Percentiles rank a stretch among this genome's conserved stretches.
Evolutionary conservation across 108 stramenopile species (phyloP).

Genomic region (Nannochloropsis salina): DNA sequence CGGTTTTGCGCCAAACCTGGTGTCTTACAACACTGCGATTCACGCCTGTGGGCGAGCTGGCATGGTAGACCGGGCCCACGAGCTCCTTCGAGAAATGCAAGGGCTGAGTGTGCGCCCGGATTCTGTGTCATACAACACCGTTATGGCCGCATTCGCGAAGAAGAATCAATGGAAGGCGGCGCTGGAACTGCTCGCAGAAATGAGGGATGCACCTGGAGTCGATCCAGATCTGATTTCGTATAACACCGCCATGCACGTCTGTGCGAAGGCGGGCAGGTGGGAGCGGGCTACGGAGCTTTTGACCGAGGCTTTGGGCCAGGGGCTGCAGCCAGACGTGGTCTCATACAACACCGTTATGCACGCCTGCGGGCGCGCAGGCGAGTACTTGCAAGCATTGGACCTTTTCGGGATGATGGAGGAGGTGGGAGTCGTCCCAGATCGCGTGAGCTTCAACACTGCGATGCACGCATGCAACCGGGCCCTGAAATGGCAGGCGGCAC

Average conservation of each 20-base stretch:
- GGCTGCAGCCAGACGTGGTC: constrained; percentile 31
- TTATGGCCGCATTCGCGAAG: constrained; percentile 29
- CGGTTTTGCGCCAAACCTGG: constrained; percentile 26
- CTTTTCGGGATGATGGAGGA: constrained; percentile 37
- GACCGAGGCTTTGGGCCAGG: constrained; percentile 25
- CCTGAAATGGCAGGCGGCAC: constrained; percentile 25
- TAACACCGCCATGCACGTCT: constrained; percentile 34
- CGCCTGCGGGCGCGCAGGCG: constrained; percentile 34
- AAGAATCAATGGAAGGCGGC: constrained; percentile 21
- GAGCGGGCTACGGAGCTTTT: constrained; percentile 36
- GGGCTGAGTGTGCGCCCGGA: not conserved
- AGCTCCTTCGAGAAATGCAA: not conserved
- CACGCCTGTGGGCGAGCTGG: constrained; percentile 30
- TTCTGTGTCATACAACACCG: constrained; percentile 23
- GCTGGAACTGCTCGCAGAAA: constrained; percentile 33
- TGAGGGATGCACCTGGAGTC: constrained; percentile 29
- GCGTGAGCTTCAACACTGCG: constrained; percentile 38
- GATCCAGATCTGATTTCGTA: constrained; percentile 41
- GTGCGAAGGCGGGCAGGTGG: constrained; percentile 35
- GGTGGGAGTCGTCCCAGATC: constrained; percentile 30
- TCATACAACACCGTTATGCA: constrained; percentile 44
- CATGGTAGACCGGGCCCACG: constrained; percentile 22
- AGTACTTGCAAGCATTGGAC: constrained; percentile 26
- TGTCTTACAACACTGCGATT: constrained; percentile 26
- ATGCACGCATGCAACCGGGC: constrained; percentile 37